These are phyloP conservation scores for Chlorella sp. DNA, from an alignment of 139 green algal species.

Conservation along the genomic window DNA sequence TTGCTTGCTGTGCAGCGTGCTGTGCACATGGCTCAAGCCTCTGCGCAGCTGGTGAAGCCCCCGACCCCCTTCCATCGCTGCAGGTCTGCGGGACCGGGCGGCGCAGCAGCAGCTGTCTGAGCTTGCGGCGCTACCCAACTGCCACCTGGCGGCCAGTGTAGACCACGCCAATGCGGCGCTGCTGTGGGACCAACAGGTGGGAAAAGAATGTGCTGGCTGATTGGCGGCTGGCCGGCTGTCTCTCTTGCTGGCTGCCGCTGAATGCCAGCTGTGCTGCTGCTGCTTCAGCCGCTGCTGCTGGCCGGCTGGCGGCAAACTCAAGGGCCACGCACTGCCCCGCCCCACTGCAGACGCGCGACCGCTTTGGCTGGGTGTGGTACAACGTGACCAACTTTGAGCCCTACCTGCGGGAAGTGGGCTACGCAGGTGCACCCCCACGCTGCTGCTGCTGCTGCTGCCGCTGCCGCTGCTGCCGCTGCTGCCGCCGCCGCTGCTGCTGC, in stretches of 20 bases:
- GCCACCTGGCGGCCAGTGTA: conserved; percentile 81
- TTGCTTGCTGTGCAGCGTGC: no score
- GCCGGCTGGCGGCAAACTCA: no score
- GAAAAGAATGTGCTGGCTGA: neutral
- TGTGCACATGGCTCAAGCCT: no score
- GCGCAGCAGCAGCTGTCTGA: conserved; percentile 74
- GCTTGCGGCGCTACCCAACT: conserved; percentile 67
- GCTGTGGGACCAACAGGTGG: conserved; percentile 83
- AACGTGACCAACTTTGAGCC: conserved; percentile 79
- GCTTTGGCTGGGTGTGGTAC: conserved; percentile 78
- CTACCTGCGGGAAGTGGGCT: conserved; percentile 63
- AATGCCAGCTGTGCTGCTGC: neutral
- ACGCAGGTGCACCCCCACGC: neutral
- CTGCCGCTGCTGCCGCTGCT: no score
- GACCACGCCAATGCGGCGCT: conserved; percentile 87
- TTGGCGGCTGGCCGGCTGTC: neutral
- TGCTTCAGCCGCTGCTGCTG: neutral
- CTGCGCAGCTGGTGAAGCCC: no score
- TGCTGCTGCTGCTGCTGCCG: neutral
- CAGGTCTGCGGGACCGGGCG: conserved; percentile 59
- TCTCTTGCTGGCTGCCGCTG: neutral
- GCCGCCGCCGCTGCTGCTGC: no score
- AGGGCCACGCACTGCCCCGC: no score
- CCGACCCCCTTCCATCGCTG: neutral
- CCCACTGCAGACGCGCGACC: conserved; percentile 42